Conservation (phyloP, 2,329 filamentous ascomycete genomes). For the Penicillium hordei region DNA sequence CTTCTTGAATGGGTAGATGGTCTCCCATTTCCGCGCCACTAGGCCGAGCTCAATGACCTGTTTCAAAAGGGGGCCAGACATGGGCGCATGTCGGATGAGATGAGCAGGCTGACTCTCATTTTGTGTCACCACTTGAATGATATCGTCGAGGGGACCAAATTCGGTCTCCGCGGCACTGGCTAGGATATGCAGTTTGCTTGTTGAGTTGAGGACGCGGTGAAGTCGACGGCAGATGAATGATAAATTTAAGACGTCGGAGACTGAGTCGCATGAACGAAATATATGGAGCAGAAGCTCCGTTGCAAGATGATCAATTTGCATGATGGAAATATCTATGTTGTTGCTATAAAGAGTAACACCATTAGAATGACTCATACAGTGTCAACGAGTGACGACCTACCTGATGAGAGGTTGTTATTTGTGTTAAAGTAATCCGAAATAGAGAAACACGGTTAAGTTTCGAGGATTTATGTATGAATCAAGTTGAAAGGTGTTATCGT, state of each 20-base stretch:
- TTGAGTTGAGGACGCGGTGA: slow-evolving; percentile 52
- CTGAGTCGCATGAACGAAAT: slow-evolving; percentile 53
- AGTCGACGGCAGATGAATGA: slow-evolving; percentile 57
- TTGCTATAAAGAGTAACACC: background rate
- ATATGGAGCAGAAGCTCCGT: slow-evolving; percentile 61
- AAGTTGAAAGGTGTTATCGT: slow-evolving; percentile 13
- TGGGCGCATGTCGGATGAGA: slow-evolving; percentile 51
- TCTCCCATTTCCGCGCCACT: slow-evolving; percentile 58
- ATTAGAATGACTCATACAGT: slow-evolving; percentile 2
- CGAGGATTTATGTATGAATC: background rate
- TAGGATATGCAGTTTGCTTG: slow-evolving; percentile 57
- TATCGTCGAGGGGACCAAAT: slow-evolving; percentile 59
- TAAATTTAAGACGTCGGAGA: slow-evolving; percentile 56
- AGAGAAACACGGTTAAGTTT: background rate
- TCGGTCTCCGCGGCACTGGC: slow-evolving; percentile 54
- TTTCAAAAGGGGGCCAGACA: slow-evolving; percentile 56
- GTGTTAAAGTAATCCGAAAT: background rate
- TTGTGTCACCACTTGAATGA: slow-evolving; percentile 60
- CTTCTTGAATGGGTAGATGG: slow-evolving; percentile 63
- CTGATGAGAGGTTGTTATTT: background rate
- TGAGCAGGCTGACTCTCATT: slow-evolving; percentile 61
- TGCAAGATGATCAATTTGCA: slow-evolving; percentile 57
- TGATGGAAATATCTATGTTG: slow-evolving; percentile 30
- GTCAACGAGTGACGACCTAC: background rate
- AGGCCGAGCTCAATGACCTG: slow-evolving; percentile 56